These are phyloP conservation scores for Heliamphora pulchella DNA, from an alignment of 179 eudicot species.

Conservation along the genomic window DNA sequence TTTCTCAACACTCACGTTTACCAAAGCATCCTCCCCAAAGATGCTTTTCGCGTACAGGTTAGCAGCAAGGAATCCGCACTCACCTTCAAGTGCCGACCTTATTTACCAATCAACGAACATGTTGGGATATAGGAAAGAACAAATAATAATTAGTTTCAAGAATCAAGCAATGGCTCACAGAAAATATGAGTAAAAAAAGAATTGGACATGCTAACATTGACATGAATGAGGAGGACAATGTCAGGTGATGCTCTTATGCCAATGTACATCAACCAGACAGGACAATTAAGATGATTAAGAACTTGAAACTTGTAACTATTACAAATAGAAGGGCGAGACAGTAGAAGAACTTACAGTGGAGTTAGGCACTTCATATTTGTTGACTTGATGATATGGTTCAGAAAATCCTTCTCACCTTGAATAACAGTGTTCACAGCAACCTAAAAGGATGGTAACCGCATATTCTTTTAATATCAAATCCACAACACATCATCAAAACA, in stretches of 20 bases:
- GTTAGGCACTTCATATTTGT: constrained; percentile 78
- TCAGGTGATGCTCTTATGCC: neutral
- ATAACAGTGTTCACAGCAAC: constrained; percentile 74
- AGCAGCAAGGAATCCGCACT: constrained; percentile 73
- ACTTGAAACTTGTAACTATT: too few species aligned
- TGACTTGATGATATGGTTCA: constrained; percentile 61
- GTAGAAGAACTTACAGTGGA: constrained; percentile 49
- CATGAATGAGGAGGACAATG: neutral
- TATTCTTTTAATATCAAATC: neutral
- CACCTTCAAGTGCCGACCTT: constrained; percentile 78
- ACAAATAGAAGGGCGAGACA: neutral
- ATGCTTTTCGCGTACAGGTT: constrained; percentile 75
- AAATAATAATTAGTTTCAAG: neutral
- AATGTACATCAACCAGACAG: neutral
- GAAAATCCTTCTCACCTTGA: constrained; percentile 62
- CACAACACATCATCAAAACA: neutral
- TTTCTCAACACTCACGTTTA: constrained; percentile 75
- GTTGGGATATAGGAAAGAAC: neutral
- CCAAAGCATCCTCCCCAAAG: constrained; percentile 90
- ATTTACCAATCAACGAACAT: constrained; percentile 7
- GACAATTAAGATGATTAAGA: neutral
- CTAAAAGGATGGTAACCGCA: constrained; percentile 25
- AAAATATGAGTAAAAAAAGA: neutral
- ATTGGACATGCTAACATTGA: neutral
- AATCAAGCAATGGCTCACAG: neutral